A percentile compares a stretch with the other conserved stretches of the same genome.
These are phyloP conservation scores for Blastocystis sp. DNA, from an alignment of 352 stramenopile species.

Conservation along the genomic window DNA sequence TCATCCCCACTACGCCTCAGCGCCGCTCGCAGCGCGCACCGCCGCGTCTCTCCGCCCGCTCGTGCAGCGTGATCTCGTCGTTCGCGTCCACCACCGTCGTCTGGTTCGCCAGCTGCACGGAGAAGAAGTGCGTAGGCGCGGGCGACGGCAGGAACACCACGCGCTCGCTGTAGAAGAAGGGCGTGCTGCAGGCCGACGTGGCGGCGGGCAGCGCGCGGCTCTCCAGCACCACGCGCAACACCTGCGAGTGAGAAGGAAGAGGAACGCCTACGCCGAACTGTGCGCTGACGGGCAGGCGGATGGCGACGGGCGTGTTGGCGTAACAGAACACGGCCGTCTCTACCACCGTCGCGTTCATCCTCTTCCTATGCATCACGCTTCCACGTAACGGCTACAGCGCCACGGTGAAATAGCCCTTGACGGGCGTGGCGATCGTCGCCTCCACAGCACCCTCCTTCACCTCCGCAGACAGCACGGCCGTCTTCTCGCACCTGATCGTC, in stretches of 20 bases:
- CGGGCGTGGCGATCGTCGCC: not conserved
- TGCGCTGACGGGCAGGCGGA: not conserved
- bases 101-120: not conserved
- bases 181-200: not conserved
- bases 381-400: not conserved
- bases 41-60: not conserved
- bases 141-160: slow-evolving; percentile 10
- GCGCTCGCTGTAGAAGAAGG: not conserved
- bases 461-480: not conserved
- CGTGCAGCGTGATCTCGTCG: not conserved
- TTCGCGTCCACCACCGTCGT: not conserved
- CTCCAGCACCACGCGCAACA: not conserved
- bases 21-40: not conserved
- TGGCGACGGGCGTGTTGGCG: too few relatives aligned
- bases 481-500: not conserved
- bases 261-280: not conserved
- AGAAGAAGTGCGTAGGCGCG: not conserved
- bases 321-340: not conserved
- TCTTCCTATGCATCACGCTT: not conserved
- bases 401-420: not conserved
- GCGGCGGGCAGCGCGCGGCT: not conserved
- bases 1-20: not conserved
- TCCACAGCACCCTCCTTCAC: not conserved
- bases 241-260: not conserved
- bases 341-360: not conserved